Conservation (phyloP, 2,329 filamentous ascomycete species). For the Epichloe aotearoae region DNA sequence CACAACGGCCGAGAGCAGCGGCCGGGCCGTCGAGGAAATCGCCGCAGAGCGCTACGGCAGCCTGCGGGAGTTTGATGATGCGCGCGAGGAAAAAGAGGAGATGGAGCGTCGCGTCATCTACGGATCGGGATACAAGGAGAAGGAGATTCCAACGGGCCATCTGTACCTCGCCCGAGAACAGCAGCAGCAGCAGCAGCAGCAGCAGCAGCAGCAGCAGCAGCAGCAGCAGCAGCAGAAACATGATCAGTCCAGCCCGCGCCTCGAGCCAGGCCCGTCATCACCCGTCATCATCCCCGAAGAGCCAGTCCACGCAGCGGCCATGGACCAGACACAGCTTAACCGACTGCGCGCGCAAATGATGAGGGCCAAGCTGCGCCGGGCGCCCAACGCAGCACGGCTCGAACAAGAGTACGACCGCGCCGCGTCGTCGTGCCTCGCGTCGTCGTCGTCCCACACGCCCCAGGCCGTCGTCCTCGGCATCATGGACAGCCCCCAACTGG, state of each 20-base stretch:
- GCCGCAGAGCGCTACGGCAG: conserved; percentile 72
- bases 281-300: conserved; percentile 45
- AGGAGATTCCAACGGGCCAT: conserved; percentile 79
- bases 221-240: conserved; percentile 17
- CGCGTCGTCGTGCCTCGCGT: conserved; percentile 31
- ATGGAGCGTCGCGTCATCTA: conserved; percentile 72
- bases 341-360: conserved; percentile 86
- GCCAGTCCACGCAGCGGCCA: conserved; percentile 16
- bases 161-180: conserved; percentile 66
- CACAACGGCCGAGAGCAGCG: conserved; percentile 59
- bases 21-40: conserved; percentile 64
- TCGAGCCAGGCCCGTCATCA: conserved; percentile 28
- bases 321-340: conserved; percentile 75
- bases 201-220: conserved; percentile 33
- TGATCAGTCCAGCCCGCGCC: not conserved
- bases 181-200: conserved; percentile 23
- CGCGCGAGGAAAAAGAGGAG: conserved; percentile 85
- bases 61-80: conserved; percentile 78
- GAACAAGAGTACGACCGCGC: conserved; percentile 77
- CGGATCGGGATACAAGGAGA: conserved; percentile 70
- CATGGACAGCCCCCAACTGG: conserved; percentile 82
- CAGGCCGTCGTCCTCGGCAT: conserved; percentile 60
- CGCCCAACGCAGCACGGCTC: conserved; percentile 60
- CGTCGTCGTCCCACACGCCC: conserved; percentile 33
- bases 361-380: conserved; percentile 79